Evolutionary conservation across 1,284 basidiomycete species (phyloP), one percentile per base, ranked within the genome.

Genomic region (Blastosporella zonata): DNA sequence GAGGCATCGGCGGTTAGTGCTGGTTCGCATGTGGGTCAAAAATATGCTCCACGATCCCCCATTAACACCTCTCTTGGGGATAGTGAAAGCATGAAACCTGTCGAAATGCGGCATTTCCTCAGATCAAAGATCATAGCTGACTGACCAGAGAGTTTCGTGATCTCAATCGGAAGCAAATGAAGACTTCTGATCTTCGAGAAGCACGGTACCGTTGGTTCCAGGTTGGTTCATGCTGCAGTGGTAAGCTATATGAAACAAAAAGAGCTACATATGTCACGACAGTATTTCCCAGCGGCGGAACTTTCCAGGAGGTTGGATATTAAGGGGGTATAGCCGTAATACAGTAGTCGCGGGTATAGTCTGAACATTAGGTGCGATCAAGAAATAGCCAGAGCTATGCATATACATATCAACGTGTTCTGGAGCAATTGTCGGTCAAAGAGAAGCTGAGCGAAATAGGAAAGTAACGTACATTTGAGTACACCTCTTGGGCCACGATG

Each of bases 391-490:
- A 87, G 79, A 31, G 84, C 83, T 61, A 87, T 79, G 71, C 84
- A 87, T 64, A 85, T 79, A 73, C 83, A 87, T 58, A 87, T 85
- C 61, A 88, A 66, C 46, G 82, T 81, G 63, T 86, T 83, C 85
- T 88, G 62, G 50, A 47, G 31, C 43, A 49, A 58, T 51, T 35
- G 48, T 48, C 57, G 31, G 37, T 43, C 17, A 47, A 53, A 36
- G 43, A 44, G 54, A 45, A 35, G 25, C 41, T 29, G 44, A 45
- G 47, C 58, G 42, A 38, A 55, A 55, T 57, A 45, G 46, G 42
- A 43, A 54, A 47, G 22, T 43, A 43, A 67, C 80, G 55, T 64
- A 86, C 85, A 67, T 84, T 88, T 42, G 72, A 69, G 66, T 75
- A 85, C 65, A 87, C 72, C 64, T 87, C 85, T 66, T 85, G 83